These are phyloP conservation scores for Paraphoma chrysanthemicola DNA, from an alignment of 2,329 filamentous ascomycete species.

Conservation along the genomic window DNA sequence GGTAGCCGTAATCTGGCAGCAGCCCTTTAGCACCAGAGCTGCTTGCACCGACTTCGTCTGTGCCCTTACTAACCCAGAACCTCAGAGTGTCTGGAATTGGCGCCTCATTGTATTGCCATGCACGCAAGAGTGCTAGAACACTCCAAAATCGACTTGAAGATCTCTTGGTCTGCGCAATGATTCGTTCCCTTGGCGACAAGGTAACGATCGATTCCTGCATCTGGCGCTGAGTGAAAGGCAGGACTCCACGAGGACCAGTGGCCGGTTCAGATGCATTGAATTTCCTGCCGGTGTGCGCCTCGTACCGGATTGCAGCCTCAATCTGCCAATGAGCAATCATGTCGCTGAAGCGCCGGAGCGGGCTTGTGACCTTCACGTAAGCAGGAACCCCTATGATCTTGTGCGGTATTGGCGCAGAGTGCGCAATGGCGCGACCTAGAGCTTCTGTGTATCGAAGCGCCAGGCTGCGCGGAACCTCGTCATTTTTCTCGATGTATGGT, in stretches of 20 bases:
- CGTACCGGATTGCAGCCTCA: constrained; percentile 65
- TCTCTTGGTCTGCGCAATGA: constrained; percentile 49
- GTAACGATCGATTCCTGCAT: constrained; percentile 59
- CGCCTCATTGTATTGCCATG: constrained; percentile 62
- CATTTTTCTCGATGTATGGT: constrained; percentile 46
- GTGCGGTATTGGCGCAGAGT: constrained; percentile 58
- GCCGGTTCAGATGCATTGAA: constrained; percentile 39
- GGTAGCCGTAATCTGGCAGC: constrained; percentile 26
- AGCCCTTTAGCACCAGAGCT: constrained; percentile 9
- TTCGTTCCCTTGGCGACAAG: constrained; percentile 52
- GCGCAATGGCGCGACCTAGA: constrained; percentile 52
- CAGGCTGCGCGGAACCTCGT: constrained; percentile 44
- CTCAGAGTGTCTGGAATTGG: constrained; percentile 57
- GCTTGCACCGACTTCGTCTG: background rate
- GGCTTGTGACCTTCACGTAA: constrained; percentile 67
- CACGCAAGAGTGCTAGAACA: constrained; percentile 63
- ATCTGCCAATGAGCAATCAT: constrained; percentile 70
- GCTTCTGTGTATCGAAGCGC: constrained; percentile 52
- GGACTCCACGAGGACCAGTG: constrained; percentile 48
- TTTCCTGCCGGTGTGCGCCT: constrained; percentile 55
- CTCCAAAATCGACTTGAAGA: constrained; percentile 57
- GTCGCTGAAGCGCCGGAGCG: constrained; percentile 67
- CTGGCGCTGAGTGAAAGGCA: constrained; percentile 59
- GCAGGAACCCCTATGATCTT: constrained; percentile 58
- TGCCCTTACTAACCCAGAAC: constrained; percentile 31